Evolutionary conservation across 208 protist genomes (phyloP).

Genomic region (Acanthamoeba quina): DNA sequence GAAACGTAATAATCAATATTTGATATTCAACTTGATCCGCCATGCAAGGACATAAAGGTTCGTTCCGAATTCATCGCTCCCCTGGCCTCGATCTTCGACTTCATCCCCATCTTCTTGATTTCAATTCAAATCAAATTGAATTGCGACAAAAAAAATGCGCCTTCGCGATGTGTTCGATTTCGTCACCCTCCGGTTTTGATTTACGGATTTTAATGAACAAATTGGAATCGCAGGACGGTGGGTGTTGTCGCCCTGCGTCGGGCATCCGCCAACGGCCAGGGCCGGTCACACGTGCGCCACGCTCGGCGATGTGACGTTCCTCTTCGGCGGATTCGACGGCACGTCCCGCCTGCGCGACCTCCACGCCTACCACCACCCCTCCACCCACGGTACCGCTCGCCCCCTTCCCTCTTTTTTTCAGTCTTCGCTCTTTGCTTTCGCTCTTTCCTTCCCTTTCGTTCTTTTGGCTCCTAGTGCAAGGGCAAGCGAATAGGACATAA

Average conservation of each 20-base stretch:
- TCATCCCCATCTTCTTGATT: background rate
- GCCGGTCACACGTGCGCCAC: background rate
- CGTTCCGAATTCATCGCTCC: too few relatives aligned
- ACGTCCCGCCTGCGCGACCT: conserved; percentile 1
- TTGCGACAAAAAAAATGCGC: too few relatives aligned
- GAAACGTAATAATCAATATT: background rate
- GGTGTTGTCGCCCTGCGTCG: background rate
- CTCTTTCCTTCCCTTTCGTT: background rate
- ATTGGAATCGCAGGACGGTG: background rate
- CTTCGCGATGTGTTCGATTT: background rate
- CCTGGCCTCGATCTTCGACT: background rate
- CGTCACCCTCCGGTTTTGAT: background rate
- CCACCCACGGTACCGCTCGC: background rate
- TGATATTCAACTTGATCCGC: too few relatives aligned
- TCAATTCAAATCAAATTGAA: background rate
- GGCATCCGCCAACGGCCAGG: conserved; percentile 5
- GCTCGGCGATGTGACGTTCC: conserved; percentile 11
- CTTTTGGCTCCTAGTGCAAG: background rate
- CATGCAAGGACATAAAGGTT: background rate
- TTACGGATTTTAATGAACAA: background rate
- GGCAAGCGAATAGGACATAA: background rate
- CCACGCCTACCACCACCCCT: conserved; percentile 34
- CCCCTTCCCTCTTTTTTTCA: background rate
- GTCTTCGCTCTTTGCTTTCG: background rate
- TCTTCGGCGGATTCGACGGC: conserved; percentile 27